These are phyloP conservation scores for Arbutus unedo DNA, from an alignment of 148 eudicot species.

Conservation along the genomic window DNA sequence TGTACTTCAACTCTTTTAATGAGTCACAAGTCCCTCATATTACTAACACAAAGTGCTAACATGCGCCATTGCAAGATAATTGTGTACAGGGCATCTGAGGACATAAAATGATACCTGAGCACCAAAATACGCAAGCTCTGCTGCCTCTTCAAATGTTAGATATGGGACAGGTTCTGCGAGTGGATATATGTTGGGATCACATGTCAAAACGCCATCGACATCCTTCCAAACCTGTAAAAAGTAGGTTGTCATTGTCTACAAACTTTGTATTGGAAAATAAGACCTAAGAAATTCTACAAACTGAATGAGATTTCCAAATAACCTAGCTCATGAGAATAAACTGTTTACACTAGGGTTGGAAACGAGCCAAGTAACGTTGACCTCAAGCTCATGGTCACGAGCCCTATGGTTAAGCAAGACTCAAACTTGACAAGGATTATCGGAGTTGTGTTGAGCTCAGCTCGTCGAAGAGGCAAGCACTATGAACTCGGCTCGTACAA, in stretches of 20 bases:
- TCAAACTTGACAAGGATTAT: not conserved
- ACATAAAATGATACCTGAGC: slow-evolving; percentile 65
- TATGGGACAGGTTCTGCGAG: slow-evolving; percentile 81
- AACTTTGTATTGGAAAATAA: not conserved
- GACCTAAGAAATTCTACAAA: not conserved
- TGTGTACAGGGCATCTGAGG: not conserved
- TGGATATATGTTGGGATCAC: slow-evolving; percentile 86
- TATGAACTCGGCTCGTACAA: not conserved
- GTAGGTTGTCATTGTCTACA: not conserved
- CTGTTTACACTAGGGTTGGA: not conserved
- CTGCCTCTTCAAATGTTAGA: slow-evolving; percentile 95
- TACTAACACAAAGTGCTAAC: too few species aligned
- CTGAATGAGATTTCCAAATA: not conserved
- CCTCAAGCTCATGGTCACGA: not conserved
- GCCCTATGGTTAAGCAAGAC: not conserved
- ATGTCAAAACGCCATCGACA: slow-evolving; percentile 95
- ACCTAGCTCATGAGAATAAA: not conserved
- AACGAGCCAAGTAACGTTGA: not conserved
- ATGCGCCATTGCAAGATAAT: not conserved
- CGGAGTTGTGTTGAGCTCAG: not conserved
- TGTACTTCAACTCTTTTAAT: not conserved
- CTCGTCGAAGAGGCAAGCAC: not conserved
- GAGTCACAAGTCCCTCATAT: too few species aligned
- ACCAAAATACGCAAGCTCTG: slow-evolving; percentile 99
- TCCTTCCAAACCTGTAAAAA: slow-evolving; percentile 91